A percentile compares a stretch with the other conserved stretches of the same genome.
Evolutionary conservation across 331 rosid genomes (phyloP).

Genomic region (Quercus lobata): DNA sequence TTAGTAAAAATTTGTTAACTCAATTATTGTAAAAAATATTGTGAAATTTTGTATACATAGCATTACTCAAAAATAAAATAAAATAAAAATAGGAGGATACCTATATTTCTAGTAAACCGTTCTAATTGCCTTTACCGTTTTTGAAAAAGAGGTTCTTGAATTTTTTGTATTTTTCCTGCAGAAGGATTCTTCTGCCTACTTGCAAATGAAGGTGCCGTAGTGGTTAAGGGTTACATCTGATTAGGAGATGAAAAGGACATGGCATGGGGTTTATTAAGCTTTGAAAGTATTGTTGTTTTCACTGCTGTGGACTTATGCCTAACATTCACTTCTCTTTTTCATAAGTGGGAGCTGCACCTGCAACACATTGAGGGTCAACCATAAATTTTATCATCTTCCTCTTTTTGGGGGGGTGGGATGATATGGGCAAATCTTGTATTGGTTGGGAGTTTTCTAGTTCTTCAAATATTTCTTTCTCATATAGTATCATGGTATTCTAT

Average conservation of each 20-base stretch:
- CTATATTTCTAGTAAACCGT: not conserved
- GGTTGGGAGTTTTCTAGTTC: not conserved
- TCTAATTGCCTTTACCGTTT: not conserved
- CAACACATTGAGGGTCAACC: not conserved
- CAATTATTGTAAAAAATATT: no score
- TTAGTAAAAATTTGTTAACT: no score
- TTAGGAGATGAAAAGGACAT: not conserved
- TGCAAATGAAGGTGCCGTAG: not conserved
- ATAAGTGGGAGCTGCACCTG: not conserved
- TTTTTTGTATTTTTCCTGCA: not conserved
- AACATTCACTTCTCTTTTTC: not conserved
- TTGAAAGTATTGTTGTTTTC: not conserved
- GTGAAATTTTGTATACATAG: no score
- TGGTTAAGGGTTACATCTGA: not conserved
- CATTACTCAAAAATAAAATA: no score
- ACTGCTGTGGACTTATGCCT: slow-evolving; percentile 7
- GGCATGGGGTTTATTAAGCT: not conserved
- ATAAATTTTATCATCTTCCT: no score
- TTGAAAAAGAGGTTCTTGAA: not conserved
- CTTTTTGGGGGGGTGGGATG: no score
- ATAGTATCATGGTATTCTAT: not conserved
- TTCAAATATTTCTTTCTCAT: not conserved
- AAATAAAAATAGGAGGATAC: not conserved
- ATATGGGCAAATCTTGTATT: not conserved
- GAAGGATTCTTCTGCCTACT: not conserved